A percentile compares a stretch with the other conserved stretches of the same genome.
These are phyloP conservation scores for Medicago ruthenica DNA, from an alignment of 306 rosid genomes.

Conservation along the genomic window DNA sequence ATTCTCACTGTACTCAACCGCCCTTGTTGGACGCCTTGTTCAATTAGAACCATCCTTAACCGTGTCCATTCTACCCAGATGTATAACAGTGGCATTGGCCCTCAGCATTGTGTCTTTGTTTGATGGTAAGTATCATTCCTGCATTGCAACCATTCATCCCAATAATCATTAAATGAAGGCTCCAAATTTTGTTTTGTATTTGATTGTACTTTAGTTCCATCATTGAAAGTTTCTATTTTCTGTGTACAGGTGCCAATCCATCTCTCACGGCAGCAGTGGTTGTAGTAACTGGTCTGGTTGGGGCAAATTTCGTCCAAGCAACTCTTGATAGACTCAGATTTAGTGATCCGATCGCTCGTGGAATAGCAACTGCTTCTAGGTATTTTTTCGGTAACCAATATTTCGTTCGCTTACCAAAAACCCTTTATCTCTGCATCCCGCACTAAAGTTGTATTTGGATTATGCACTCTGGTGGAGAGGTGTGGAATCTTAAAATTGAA, in stretches of 20 bases:
- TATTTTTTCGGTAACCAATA: conserved; percentile 41
- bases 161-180: conserved; percentile 15
- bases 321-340: conserved; percentile 76
- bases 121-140: conserved; percentile 67
- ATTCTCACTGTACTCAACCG: conserved; percentile 93
- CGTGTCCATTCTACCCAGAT: conserved; percentile 86
- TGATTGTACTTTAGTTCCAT: conserved; percentile 17
- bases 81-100: conserved; percentile 95
- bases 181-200: conserved; percentile 3
- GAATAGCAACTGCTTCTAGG: conserved; percentile 99
- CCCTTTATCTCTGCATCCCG: background rate
- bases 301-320: conserved; percentile 94
- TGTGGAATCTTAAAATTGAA: background rate
- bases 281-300: conserved; percentile 91
- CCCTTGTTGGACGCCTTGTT: conserved; percentile 82
- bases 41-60: conserved; percentile 90
- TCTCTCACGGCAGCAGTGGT: conserved; percentile 93
- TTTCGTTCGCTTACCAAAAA: conserved; percentile 2
- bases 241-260: conserved; percentile 75
- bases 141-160: conserved; percentile 13
- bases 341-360: conserved; percentile 92
- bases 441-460: background rate
- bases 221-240: conserved; percentile 30
- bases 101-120: conserved; percentile 91
- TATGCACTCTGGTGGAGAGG: background rate